Conservation (phyloP, 2,329 filamentous ascomycete species). For the Aspergillus sclerotialis region DNA sequence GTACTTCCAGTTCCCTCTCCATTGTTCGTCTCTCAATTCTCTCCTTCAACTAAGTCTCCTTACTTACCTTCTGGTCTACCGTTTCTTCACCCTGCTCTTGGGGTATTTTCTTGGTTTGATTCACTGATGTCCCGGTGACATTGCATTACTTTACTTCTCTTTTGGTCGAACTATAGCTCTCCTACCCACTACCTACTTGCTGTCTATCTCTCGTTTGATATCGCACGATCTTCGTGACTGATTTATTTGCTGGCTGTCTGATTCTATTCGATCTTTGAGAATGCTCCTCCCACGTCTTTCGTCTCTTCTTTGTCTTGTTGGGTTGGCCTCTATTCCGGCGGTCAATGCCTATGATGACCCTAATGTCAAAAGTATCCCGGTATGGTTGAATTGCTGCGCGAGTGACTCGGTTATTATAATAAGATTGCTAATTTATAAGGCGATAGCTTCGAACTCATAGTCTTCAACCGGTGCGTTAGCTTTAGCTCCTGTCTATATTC, state of each 20-base stretch:
- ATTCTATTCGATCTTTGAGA: neutral
- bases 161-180: constrained; percentile 5
- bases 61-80: neutral
- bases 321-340: constrained; percentile 23
- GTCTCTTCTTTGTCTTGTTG: constrained; percentile 27
- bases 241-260: constrained; percentile 1
- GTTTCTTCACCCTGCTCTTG: constrained; percentile 4
- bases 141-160: neutral
- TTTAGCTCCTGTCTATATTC: constrained; percentile 1
- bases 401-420: constrained; percentile 1
- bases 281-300: constrained; percentile 14
- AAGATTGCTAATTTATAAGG: constrained; percentile 11
- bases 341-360: constrained; percentile 36
- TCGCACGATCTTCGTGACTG: neutral
- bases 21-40: constrained; percentile 4
- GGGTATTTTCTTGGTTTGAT: constrained; percentile 31
- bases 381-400: constrained; percentile 35
- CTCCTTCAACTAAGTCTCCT: constrained; percentile 4
- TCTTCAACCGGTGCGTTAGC: constrained; percentile 61
- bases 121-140: constrained; percentile 40
- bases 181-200: constrained; percentile 7
- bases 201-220: constrained; percentile 12
- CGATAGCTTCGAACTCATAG: constrained; percentile 78
- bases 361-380: constrained; percentile 59
- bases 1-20: constrained; percentile 3